Base-by-base conservation (phyloP, 768 basidiomycete genomes). In the Rhodotorula diobovata region DNA sequence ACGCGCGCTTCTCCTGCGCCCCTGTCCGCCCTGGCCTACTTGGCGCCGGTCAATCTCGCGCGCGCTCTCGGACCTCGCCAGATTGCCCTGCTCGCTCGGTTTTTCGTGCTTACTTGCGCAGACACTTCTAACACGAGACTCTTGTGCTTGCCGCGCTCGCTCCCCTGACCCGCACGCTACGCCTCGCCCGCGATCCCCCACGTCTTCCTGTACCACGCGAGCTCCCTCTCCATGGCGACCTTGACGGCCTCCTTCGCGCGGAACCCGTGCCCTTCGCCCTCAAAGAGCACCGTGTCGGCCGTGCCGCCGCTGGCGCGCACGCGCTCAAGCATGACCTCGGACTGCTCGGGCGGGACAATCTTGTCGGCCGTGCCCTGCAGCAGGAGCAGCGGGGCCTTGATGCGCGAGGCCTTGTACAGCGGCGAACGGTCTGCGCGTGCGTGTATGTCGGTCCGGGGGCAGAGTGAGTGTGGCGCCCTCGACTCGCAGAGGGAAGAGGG, bases 261-360 rank as follows among this genome's bases (percentile, higher is more conserved):
- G 84, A 85, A 88, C 1, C 87, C 87, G 77, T 88, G 87, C 4
- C 87, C 87, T 79, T 89, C 88, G 32, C 87, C 88, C 25, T 84
- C 80, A 78, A 88, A 88, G 0, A 86, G 73, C 68, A 86, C 82
- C 70, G 87, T 86, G 75, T 88, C 85, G 30, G 87, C 85, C 18
- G 81, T 76, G 0, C 87, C 87, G 6, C 84, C 83, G 0, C 82
- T 81, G 4, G 16, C 80, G 64, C 82, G 80, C 71, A 89, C 85
- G 66, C 80, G 83, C 21, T 86, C 81, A 48, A 86, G 84, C 61
- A 90, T 88, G 21, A 78, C 77, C 66, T 85, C 83, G 0, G 89
- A 84, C 76, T 91, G 89, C 28, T 82, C 83, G 7, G 87, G 87
- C 1, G 86, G 89, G 1, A 91, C 90, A 41, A 89, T 83, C 69